phyloP scores from a whole-genome alignment of 345 rosid species.

The Pistacia integerrima region DNA sequence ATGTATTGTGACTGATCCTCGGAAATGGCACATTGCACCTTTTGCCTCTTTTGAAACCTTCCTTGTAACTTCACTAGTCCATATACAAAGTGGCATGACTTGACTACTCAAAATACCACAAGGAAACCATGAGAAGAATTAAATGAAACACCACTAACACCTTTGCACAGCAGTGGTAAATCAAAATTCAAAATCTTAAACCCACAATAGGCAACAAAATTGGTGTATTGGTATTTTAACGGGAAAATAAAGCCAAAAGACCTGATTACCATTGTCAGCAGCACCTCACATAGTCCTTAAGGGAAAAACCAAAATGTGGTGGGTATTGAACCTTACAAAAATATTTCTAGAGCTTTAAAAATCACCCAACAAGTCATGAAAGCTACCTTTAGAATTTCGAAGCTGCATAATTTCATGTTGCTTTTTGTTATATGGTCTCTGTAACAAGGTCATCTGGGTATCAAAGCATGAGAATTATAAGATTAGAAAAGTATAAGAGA shows the following conservation, averaged over 20 bases:
- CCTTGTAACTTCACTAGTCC: constrained; percentile 33
- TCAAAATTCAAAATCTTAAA: constrained; percentile 15
- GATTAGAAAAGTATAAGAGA: constrained; percentile 14
- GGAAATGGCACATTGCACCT: constrained; percentile 36
- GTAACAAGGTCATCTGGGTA: constrained; percentile 45
- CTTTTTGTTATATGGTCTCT: constrained; percentile 32
- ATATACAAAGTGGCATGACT: constrained; percentile 26
- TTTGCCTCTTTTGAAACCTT: constrained; percentile 35
- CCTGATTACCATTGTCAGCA: not conserved
- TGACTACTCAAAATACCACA: constrained; percentile 36
- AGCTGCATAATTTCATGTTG: constrained; percentile 34
- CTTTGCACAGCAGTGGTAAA: not conserved
- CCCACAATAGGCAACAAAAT: not conserved
- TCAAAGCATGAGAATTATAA: constrained; percentile 16
- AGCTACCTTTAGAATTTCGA: constrained; percentile 53
- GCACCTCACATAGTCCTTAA: constrained; percentile 3
- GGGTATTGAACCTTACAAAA: not conserved
- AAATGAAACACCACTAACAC: not conserved
- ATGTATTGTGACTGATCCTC: constrained; percentile 44
- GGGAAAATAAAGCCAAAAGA: constrained; percentile 8
- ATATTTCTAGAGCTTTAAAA: not conserved
- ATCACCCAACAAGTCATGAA: constrained; percentile 1
- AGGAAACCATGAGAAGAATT: constrained; percentile 16
- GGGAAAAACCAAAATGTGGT: not conserved
- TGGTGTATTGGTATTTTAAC: constrained; percentile 3